These are phyloP conservation scores for Ailanthus altissimus DNA, from an alignment of 345 rosid species.

Conservation along the genomic window DNA sequence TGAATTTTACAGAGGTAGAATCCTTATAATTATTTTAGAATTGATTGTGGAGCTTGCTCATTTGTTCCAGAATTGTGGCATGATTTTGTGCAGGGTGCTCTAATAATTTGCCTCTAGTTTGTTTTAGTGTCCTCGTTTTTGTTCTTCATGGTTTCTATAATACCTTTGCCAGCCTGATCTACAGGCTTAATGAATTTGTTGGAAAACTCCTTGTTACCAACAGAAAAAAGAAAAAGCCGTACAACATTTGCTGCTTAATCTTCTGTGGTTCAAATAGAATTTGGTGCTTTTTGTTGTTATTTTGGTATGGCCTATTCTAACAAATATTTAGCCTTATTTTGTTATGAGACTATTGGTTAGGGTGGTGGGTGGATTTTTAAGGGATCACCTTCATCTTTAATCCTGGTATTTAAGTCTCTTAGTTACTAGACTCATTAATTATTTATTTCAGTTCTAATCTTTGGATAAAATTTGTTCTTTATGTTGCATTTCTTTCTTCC, in stretches of 20 bases:
- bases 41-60: neutral
- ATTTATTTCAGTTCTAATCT: neutral
- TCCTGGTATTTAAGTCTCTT: neutral
- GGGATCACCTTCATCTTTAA: neutral
- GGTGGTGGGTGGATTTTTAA: neutral
- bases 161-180: neutral
- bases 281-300: neutral
- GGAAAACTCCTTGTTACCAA: neutral
- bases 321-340: neutral
- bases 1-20: neutral
- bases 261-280: neutral
- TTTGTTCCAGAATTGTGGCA: neutral
- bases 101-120: neutral
- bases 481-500: neutral
- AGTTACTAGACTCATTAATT: neutral
- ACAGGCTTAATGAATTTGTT: neutral
- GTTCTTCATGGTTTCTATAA: neutral
- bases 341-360: neutral
- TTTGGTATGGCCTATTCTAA: neutral
- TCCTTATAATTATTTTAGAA: neutral
- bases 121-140: neutral
- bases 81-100: neutral
- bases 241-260: neutral
- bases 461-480: neutral
- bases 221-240: neutral